Evolutionary conservation across 352 stramenopile genomes (phyloP).

Genomic region (Pythium pyrilobum): DNA sequence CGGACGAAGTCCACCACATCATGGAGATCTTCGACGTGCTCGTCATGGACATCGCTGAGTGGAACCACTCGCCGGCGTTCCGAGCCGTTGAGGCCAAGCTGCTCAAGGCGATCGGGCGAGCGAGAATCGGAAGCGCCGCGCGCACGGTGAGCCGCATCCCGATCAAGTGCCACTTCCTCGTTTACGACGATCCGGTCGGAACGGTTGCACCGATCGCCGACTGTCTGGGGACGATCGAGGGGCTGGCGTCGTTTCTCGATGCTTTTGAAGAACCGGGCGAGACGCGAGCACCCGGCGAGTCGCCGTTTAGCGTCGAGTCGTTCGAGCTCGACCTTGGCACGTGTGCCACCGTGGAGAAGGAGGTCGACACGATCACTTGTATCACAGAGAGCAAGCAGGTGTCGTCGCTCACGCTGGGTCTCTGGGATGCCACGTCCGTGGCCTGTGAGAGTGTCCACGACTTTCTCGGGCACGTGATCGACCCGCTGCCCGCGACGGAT

Average conservation of each 20-base stretch:
- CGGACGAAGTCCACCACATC: conserved; percentile 1
- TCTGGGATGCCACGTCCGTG: neutral
- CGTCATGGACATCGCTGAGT: conserved; percentile 1
- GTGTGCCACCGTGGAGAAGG: neutral
- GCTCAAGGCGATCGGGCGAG: neutral
- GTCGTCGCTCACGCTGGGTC: neutral
- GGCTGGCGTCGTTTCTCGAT: neutral
- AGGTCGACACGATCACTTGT: neutral
- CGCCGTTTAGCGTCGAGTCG: neutral
- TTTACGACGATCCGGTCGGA: neutral
- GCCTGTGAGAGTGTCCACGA: neutral
- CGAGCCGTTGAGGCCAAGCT: neutral
- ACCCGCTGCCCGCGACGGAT: neutral
- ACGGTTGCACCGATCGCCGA: neutral
- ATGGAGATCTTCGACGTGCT: conserved; percentile 6
- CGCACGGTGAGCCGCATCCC: neutral
- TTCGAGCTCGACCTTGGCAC: conserved; percentile 3
- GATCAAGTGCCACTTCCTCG: neutral
- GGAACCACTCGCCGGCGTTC: conserved; percentile 10
- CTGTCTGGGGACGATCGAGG: neutral
- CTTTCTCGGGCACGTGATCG: neutral
- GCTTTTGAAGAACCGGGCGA: neutral
- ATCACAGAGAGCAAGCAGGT: neutral
- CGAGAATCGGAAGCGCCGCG: neutral
- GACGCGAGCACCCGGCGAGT: neutral